Conservation (phyloP, 1,139 yeast species). For the Kazachstania sp. region DNA sequence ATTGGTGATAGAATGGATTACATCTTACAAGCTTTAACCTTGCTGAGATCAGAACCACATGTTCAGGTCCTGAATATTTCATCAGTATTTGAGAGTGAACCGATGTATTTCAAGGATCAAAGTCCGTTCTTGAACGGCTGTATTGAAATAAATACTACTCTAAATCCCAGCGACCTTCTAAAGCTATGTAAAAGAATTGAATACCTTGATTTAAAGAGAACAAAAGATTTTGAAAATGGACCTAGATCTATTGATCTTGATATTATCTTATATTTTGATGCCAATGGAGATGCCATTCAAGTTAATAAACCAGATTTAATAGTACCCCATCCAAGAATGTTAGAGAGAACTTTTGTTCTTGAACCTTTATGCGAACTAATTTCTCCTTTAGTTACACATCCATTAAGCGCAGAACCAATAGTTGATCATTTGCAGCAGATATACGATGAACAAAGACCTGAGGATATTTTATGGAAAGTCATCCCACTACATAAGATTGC, state of each 20-base stretch:
- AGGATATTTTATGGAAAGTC: constrained; percentile 23
- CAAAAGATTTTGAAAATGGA: constrained; percentile 76
- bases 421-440: constrained; percentile 60
- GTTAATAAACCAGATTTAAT: constrained; percentile 49
- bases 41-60: constrained; percentile 38
- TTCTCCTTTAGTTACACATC: constrained; percentile 58
- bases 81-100: constrained; percentile 76
- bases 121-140: constrained; percentile 80
- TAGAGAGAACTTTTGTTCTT: constrained; percentile 83
- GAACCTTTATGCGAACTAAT: constrained; percentile 80
- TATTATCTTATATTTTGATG: constrained; percentile 51
- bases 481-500: constrained; percentile 16
- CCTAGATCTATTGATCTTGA: constrained; percentile 89
- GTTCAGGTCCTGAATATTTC: constrained; percentile 51
- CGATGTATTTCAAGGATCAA: constrained; percentile 85
- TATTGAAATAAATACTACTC: constrained; percentile 46
- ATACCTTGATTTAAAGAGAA: constrained; percentile 59
- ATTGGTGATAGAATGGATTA: constrained; percentile 62
- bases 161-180: constrained; percentile 58
- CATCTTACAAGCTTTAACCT: constrained; percentile 48
- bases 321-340: constrained; percentile 81
- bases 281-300: constrained; percentile 21
- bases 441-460: constrained; percentile 30
- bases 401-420: constrained; percentile 75
- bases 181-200: constrained; percentile 64